A percentile compares a stretch with the other conserved stretches of the same genome.
These are phyloP conservation scores for Tulasnella sp. DNA, from an alignment of 768 basidiomycete genomes.

Conservation along the genomic window DNA sequence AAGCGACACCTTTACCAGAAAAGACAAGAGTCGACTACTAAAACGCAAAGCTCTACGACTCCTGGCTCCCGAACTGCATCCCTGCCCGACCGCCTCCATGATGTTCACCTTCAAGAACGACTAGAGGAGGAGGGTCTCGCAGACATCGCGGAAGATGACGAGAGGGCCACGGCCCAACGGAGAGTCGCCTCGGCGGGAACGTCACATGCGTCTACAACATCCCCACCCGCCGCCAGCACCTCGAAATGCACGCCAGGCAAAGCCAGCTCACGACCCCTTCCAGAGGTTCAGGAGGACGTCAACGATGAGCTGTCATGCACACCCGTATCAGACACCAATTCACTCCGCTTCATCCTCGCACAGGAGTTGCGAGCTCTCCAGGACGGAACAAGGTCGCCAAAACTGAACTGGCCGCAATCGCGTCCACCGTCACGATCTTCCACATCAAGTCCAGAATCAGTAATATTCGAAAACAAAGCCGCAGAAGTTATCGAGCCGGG, in stretches of 20 bases:
- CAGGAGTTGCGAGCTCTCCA: not conserved
- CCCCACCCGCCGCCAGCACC: not conserved
- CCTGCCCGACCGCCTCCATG: not conserved
- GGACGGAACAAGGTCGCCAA: not conserved
- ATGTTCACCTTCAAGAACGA: not conserved
- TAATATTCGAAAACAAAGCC: slow-evolving; percentile 7
- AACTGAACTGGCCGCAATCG: not conserved
- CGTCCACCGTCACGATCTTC: not conserved
- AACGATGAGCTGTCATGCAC: not conserved
- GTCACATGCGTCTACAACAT: not conserved
- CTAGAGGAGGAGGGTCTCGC: not conserved
- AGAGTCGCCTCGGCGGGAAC: not conserved
- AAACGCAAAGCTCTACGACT: not conserved
- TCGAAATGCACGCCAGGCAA: not conserved
- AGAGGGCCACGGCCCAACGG: not conserved
- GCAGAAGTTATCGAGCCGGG: not conserved
- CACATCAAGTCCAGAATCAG: slow-evolving; percentile 1
- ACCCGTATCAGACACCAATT: not conserved
- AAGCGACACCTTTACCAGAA: not conserved
- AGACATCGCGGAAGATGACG: not conserved
- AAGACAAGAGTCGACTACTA: not conserved
- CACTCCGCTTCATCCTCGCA: not conserved
- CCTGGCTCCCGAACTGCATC: not conserved
- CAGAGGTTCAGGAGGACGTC: not conserved
- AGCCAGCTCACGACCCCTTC: not conserved